A percentile compares a stretch with the other conserved stretches of the same genome.
Conservation (phyloP, 2,329 filamentous ascomycete species). For the Penicillium sp. region DNA sequence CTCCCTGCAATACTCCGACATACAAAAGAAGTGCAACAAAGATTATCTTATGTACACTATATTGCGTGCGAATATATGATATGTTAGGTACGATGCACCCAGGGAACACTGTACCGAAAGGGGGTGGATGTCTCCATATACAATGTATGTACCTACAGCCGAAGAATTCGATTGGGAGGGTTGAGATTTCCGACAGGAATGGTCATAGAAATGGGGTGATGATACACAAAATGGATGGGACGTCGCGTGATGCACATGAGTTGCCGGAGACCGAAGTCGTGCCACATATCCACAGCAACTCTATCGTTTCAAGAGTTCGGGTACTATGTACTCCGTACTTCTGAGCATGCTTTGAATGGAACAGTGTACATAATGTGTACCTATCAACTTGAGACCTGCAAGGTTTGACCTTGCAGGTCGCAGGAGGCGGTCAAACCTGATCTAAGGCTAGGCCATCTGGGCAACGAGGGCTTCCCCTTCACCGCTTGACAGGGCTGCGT, state of each 20-base stretch:
- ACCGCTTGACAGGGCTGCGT: slow-evolving; percentile 27
- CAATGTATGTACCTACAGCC: not conserved
- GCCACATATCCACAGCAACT: slow-evolving; percentile 10
- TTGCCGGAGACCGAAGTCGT: slow-evolving; percentile 14
- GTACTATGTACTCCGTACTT: slow-evolving; percentile 10
- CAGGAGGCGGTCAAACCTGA: slow-evolving; percentile 32
- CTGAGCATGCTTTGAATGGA: slow-evolving; percentile 11
- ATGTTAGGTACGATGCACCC: slow-evolving; percentile 8
- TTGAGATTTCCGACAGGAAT: not conserved
- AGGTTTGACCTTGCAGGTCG: slow-evolving; percentile 29
- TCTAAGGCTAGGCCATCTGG: slow-evolving; percentile 15
- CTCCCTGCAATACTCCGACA: not conserved
- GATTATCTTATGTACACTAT: not conserved
- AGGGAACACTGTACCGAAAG: not conserved
- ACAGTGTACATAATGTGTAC: not conserved
- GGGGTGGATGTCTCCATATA: not conserved
- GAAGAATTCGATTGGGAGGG: slow-evolving; percentile 1
- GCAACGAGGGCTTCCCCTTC: slow-evolving; percentile 18
- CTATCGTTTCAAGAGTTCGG: slow-evolving; percentile 1
- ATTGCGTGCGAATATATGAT: not conserved
- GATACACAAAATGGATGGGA: not conserved
- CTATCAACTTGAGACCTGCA: slow-evolving; percentile 21
- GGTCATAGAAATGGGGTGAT: not conserved
- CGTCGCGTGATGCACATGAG: slow-evolving; percentile 11
- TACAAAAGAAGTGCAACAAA: not conserved